Conservation (phyloP, 352 stramenopile genomes). For the Phytopythium aichiense region DNA sequence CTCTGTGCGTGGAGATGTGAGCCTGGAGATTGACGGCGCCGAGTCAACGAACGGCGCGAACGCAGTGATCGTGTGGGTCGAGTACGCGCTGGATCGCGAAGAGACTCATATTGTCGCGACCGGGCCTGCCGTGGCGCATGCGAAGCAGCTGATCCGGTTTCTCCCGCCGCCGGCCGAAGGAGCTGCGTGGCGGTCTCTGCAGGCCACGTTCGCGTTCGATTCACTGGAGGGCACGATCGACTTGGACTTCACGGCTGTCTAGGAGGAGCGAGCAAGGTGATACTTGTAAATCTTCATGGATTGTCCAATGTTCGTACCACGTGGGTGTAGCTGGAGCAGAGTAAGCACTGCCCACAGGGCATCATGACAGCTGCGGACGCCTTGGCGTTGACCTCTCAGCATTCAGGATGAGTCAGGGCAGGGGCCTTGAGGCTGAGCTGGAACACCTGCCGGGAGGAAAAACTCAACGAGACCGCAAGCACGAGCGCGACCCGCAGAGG, state of each 20-base stretch:
- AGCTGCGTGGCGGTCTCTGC: slow-evolving; percentile 12
- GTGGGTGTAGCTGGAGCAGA: too few species aligned
- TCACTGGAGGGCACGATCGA: slow-evolving; percentile 56
- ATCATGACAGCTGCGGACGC: too few species aligned
- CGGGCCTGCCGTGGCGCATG: slow-evolving; percentile 46
- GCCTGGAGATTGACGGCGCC: slow-evolving; percentile 9
- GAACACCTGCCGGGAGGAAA: too few species aligned
- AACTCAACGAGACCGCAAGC: too few species aligned
- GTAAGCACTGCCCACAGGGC: too few species aligned
- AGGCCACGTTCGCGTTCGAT: slow-evolving; percentile 44
- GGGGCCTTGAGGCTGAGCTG: too few species aligned
- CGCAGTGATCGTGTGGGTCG: slow-evolving; percentile 65
- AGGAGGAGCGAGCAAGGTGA: not conserved
- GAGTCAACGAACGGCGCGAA: not conserved
- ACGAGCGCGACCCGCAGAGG: too few species aligned
- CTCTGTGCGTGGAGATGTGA: slow-evolving; percentile 19
- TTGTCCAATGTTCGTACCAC: not conserved
- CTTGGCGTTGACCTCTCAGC: too few species aligned
- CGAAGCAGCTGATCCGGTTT: slow-evolving; percentile 81
- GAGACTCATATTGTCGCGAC: slow-evolving; percentile 45
- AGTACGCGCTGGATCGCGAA: slow-evolving; percentile 49
- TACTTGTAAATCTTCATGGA: not conserved
- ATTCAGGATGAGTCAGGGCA: too few species aligned
- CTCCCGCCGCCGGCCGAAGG: slow-evolving; percentile 18
- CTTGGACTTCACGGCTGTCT: slow-evolving; percentile 36